A percentile compares a stretch with the other conserved stretches of the same genome.
Evolutionary conservation across 73 alveolate species (phyloP).

Genomic region (Uronychia setigera): DNA sequence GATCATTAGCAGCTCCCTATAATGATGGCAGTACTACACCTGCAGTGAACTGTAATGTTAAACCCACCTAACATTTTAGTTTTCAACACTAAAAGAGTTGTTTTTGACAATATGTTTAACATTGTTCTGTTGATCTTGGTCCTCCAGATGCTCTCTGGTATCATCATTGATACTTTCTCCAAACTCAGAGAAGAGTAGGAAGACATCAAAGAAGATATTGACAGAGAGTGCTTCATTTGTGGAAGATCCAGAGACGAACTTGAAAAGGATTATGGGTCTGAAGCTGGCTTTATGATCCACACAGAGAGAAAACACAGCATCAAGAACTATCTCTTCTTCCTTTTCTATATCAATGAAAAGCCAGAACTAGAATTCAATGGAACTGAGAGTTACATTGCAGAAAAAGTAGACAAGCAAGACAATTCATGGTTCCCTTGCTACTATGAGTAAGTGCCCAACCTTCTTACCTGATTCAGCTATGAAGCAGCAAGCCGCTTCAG

Average conservation of each 20-base stretch:
- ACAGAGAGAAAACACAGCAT: constrained; percentile 74
- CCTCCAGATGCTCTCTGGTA: constrained; percentile 83
- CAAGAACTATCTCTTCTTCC: constrained; percentile 70
- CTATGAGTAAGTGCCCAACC: background rate
- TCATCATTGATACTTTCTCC: constrained; percentile 81
- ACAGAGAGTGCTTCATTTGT: constrained; percentile 78
- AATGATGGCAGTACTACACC: background rate
- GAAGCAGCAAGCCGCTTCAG: too few species aligned
- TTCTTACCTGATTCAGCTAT: too few species aligned
- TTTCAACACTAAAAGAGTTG: constrained; percentile 28
- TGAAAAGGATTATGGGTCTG: constrained; percentile 41
- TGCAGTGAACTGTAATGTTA: background rate
- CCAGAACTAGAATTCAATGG: constrained; percentile 45
- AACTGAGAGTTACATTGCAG: constrained; percentile 71
- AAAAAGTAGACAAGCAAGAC: constrained; percentile 73
- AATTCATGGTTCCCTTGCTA: constrained; percentile 77
- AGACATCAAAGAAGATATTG: constrained; percentile 55
- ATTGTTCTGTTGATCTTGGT: constrained; percentile 66
- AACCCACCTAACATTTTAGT: constrained; percentile 5
- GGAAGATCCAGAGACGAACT: constrained; percentile 66
- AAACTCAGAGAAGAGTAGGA: constrained; percentile 71
- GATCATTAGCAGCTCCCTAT: constrained; percentile 22
- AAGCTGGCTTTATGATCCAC: constrained; percentile 64
- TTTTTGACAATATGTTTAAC: constrained; percentile 69
- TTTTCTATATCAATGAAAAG: constrained; percentile 21